phyloP scores from a whole-genome alignment of 805 yeast genomes.

The Blastobotrys americana region DNA sequence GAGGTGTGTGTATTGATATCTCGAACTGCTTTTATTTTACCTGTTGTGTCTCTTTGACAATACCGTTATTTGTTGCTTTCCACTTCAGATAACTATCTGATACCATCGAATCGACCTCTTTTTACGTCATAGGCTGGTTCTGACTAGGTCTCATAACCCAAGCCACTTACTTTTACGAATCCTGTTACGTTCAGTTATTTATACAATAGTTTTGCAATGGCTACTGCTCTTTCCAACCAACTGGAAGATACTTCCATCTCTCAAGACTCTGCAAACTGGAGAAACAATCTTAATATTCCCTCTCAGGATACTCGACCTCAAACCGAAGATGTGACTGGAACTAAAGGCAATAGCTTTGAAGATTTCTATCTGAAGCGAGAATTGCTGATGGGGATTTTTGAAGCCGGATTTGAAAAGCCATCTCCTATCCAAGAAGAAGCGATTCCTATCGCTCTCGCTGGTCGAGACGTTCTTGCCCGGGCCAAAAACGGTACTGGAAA shows the following conservation, averaged over 20 bases:
- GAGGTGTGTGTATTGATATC: no score
- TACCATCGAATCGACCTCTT: no score
- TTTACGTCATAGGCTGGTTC: no score
- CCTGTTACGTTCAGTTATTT: background rate
- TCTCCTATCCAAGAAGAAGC: constrained; percentile 97
- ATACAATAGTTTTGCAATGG: constrained; percentile 18
- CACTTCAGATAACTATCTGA: no score
- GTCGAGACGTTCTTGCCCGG: constrained; percentile 92
- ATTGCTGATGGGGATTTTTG: constrained; percentile 94
- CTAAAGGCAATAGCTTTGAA: constrained; percentile 87
- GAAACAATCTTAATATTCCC: constrained; percentile 65
- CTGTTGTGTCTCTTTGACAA: no score
- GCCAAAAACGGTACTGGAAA: constrained; percentile 99
- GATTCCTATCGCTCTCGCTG: constrained; percentile 90
- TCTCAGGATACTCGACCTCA: constrained; percentile 88
- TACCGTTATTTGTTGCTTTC: no score
- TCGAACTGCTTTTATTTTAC: no score
- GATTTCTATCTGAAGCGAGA: constrained; percentile 89
- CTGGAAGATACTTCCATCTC: constrained; percentile 13
- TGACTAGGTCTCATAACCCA: no score
- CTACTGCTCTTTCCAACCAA: constrained; percentile 17
- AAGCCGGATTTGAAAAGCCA: constrained; percentile 97
- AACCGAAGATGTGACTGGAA: constrained; percentile 89
- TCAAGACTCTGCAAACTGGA: constrained; percentile 49
- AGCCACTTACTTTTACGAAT: no score